Evolutionary conservation across 176 grass and related monocot species (phyloP), one percentile per base, ranked within the genome.

Genomic region (Areca catechu): DNA sequence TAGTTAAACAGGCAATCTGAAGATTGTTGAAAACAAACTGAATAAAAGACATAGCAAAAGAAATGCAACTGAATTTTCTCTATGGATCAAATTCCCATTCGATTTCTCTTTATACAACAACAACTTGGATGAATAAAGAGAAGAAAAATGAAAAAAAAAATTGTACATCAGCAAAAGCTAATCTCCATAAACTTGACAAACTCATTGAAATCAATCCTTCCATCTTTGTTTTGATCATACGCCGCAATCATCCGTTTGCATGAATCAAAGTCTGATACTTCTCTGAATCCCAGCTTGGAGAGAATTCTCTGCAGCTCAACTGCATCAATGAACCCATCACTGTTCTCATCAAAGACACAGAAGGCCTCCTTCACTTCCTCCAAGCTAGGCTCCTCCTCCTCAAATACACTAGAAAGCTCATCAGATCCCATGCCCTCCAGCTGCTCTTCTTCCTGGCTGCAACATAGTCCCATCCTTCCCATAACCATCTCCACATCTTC

Each of bases 401-500:
- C 48, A 12, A 64, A 64, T 21, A 64, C 3, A 19, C 15, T 5
- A 7, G 20, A 23, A 48, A 64, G 5, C 48, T 51, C 48, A 12
- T 50, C 21, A 48, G 20, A 2, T 37, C 61, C 24, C 18, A 18
- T 1, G 15, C 23, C 1, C 61, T 16, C 47, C 3, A 24, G 5
- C 48, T 1, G 18, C n/a, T 17, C 61, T 1, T 22, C 48, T 15
- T 24, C 61, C 20, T 17, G n/a, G 34, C 34, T 43, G 34, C 34
- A 43, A 43, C 34, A 10, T 6, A 64, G 7, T 20, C 61, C 48
- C 20, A 64, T 50, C 14, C 5, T 16, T 3, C 10, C 21, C 61
- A 64, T 50, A 6, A 64, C 48, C 15, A 50, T 50, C 61, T 51
- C 61, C 61, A 27, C 21, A 22, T 64, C 61, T 16, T 64, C 61